Evolutionary conservation across 441 rosid genomes (phyloP), one percentile per base, ranked within the genome.

Genomic region (Adansonia gregorii): DNA sequence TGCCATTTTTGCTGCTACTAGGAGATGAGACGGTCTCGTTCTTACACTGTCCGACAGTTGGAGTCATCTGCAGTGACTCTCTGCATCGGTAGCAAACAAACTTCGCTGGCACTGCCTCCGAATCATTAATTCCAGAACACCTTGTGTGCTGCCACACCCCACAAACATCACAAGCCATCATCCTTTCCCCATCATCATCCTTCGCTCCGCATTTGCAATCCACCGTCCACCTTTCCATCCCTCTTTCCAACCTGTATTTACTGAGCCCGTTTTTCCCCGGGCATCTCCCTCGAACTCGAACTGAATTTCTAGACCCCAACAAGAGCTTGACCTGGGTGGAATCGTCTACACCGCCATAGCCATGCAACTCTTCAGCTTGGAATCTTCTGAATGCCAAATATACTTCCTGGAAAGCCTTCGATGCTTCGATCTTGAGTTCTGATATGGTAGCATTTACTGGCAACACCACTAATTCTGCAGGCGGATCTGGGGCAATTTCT

Each of bases 101-200:
- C 82, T 85, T 88, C 0, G 88, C 89, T 0, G 95, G 95, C 66
- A 88, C 93, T 0, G 86, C 82, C 2, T 86, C 90, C 0, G 77
- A 83, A 64, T 91, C 93, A 0, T 77, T 80, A 49, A 89, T 89
- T 17, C 91, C 88, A 0, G 89, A 88, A 74, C 95, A 91, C 78
- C 95, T 84, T 0, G 93, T 91, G 78, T 91, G 95, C 84, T 85
- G 92, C 95, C 95, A 91, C 76, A 87, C 93, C 0, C 91, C 87
- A 65, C 95, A 91, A 14, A 81, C 83, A 70, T 91, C 95, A 52
- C 95, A 91, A 6, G 95, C 92, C 63, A 91, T 31, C 95, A 91
- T 91, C 74, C 92, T 85, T 78, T 91, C 95, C 11, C 95, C 95
- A 45, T 91, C 95, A 24, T 91, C 93, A 20, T 91, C 93, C 81